A percentile compares a stretch with the other conserved stretches of the same genome.
These are phyloP conservation scores for Moniliophthora roreri DNA, from an alignment of 1,284 basidiomycete species.

Conservation along the genomic window DNA sequence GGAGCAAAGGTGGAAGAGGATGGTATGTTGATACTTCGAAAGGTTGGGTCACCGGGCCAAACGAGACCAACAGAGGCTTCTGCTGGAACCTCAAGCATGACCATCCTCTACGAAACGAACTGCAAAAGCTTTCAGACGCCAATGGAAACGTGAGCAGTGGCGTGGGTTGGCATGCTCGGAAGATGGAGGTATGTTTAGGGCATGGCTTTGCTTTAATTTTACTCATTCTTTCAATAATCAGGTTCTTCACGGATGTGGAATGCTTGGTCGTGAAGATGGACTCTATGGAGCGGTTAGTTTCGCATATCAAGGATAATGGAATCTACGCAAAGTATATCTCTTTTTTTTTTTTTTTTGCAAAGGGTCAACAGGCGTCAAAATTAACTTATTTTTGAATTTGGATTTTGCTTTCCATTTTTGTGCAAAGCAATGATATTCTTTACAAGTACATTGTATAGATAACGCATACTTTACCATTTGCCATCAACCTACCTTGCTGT, in stretches of 20 bases:
- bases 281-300: slow-evolving; percentile 93
- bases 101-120: slow-evolving; percentile 69
- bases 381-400: too few species aligned
- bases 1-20: slow-evolving; percentile 89
- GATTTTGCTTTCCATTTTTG: not conserved
- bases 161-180: slow-evolving; percentile 93
- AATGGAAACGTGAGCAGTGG: slow-evolving; percentile 89
- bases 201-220: slow-evolving; percentile 4
- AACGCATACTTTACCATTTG: not conserved
- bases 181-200: slow-evolving; percentile 83
- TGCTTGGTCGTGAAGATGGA: slow-evolving; percentile 91
- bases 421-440: not conserved
- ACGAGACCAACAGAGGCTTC: slow-evolving; percentile 38
- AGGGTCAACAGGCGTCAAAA: too few species aligned
- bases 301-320: slow-evolving; percentile 77
- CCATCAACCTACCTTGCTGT: too few species aligned
- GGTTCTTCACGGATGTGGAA: slow-evolving; percentile 84
- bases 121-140: slow-evolving; percentile 74
- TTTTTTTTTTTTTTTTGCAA: too few species aligned
- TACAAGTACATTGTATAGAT: slow-evolving; percentile 10
- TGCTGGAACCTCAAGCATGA: slow-evolving; percentile 59
- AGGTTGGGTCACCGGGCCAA: slow-evolving; percentile 65
- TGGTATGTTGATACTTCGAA: slow-evolving; percentile 94
- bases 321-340: not conserved
- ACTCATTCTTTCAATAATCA: slow-evolving; percentile 27